A percentile compares a stretch with the other conserved stretches of the same genome.
Conservation (phyloP, 306 rosid genomes). For the Prunus mume region DNA sequence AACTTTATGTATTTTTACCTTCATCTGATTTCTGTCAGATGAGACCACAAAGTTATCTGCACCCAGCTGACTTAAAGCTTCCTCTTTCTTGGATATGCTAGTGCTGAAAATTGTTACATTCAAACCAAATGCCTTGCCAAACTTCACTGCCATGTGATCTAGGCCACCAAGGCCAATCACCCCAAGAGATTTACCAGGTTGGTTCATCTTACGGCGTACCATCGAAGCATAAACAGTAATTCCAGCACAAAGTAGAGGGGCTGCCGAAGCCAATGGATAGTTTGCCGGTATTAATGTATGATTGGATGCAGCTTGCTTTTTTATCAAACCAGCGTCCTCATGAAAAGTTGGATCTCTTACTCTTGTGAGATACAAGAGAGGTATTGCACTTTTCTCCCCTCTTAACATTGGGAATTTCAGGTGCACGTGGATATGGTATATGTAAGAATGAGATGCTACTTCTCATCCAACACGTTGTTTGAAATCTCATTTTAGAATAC, state of each 20-base stretch:
- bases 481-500: too few species aligned
- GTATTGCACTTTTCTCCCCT: too few species aligned
- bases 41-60: conserved; percentile 76
- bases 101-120: conserved; percentile 66
- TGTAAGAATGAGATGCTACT: too few species aligned
- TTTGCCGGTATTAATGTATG: conserved; percentile 42
- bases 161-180: conserved; percentile 92
- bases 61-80: conserved; percentile 64
- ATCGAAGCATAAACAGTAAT: conserved; percentile 80
- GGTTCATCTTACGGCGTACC: conserved; percentile 81
- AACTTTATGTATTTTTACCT: conserved; percentile 31
- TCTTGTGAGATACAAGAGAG: too few species aligned
- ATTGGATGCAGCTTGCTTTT: too few species aligned
- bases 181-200: conserved; percentile 84
- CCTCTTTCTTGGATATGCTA: conserved; percentile 77
- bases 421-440: too few species aligned
- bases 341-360: too few species aligned
- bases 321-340: too few species aligned
- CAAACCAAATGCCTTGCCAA: conserved; percentile 76
- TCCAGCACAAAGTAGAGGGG: conserved; percentile 27
- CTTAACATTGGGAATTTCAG: too few species aligned
- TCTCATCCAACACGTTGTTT: too few species aligned
- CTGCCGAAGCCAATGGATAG: conserved; percentile 61
- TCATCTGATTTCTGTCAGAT: conserved; percentile 67
- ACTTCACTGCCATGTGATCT: conserved; percentile 88